Conservation (phyloP, 2,329 filamentous ascomycete species). For the Pestalotiopsis sp. region DNA sequence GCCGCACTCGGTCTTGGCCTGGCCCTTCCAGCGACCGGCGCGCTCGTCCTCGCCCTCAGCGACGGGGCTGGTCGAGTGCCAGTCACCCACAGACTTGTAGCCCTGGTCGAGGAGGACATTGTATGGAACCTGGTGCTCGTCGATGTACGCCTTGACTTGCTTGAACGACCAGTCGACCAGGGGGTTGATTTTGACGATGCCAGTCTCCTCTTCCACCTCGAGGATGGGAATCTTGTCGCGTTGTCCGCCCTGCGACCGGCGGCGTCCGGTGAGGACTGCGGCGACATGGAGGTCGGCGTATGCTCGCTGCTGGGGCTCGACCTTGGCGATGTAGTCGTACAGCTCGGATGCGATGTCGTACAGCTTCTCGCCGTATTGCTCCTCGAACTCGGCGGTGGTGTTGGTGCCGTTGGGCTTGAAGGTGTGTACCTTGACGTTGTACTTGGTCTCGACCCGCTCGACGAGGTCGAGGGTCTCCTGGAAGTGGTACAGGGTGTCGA, state of each 20-base stretch:
- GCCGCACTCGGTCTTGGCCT: constrained; percentile 94
- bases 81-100: constrained; percentile 99
- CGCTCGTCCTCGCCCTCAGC: constrained; percentile 93
- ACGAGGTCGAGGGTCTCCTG: constrained; percentile 75
- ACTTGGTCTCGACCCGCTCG: constrained; percentile 73
- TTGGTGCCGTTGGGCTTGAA: constrained; percentile 83
- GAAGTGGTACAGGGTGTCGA: constrained; percentile 85
- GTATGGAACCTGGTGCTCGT: constrained; percentile 86
- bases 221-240: constrained; percentile 88
- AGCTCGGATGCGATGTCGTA: constrained; percentile 87
- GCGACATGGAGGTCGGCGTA: constrained; percentile 86
- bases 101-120: constrained; percentile 87
- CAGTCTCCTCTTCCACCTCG: constrained; percentile 85
- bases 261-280: constrained; percentile 89
- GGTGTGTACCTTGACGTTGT: constrained; percentile 81
- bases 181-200: constrained; percentile 96
- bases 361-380: constrained; percentile 77
- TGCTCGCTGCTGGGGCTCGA: constrained; percentile 91
- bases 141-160: constrained; percentile 87
- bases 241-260: constrained; percentile 90
- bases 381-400: constrained; percentile 76
- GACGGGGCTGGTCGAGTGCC: constrained; percentile 94
- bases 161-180: constrained; percentile 92
- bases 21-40: constrained; percentile 95
- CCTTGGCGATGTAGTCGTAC: constrained; percentile 97